Evolutionary conservation across 2,329 filamentous ascomycete genomes (phyloP), one percentile per base, ranked within the genome.

Genomic region (Aspergillus ruber): DNA sequence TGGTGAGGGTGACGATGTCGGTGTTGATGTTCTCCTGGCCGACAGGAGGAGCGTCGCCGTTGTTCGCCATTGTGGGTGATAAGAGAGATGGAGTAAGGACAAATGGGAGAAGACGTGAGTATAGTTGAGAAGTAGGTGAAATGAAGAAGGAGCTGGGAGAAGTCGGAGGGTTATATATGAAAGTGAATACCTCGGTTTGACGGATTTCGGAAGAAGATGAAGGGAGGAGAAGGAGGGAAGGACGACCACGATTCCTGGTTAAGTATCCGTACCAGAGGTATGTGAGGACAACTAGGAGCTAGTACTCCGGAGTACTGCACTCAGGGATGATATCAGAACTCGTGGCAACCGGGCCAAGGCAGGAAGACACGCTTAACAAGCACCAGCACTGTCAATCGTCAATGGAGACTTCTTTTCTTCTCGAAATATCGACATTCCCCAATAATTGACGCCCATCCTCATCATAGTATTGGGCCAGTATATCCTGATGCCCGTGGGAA

Each of bases 1-100:
- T 82, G 38, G 93, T 96, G 60, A 98, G 83, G 47, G 93, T 97
- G 66, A 97, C 80, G 66, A 98, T 97, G 71, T 96, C 83, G 53
- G 88, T 94, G 78, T 97, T 96, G 75, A 98, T 84, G 69, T 86
- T 85, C 75, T 95, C 89, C 59, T 73, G 65, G 50, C 76, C 78
- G 32, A 77, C 76, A 48, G 78, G 76, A 58, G 82, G 75, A 54
- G 73, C 65, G 51, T 73, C 73, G 58, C 53, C 50, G 65, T 70
- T 71, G 47, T 57, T 49, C 47, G 65, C 60, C 70, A 74, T 74
- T 33, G 41, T 62, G 54, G 27, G 48, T 49, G 38, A 48, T 17
- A 43, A 35, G 38, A 46, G 20, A 43, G 20, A 39, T 39, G 17
- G 15, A 33, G 29, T 25, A 42, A 7, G 20, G 17, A 46, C 27